Conservation (phyloP, 768 basidiomycete species). For the Phanerodontia chrysosporium region DNA sequence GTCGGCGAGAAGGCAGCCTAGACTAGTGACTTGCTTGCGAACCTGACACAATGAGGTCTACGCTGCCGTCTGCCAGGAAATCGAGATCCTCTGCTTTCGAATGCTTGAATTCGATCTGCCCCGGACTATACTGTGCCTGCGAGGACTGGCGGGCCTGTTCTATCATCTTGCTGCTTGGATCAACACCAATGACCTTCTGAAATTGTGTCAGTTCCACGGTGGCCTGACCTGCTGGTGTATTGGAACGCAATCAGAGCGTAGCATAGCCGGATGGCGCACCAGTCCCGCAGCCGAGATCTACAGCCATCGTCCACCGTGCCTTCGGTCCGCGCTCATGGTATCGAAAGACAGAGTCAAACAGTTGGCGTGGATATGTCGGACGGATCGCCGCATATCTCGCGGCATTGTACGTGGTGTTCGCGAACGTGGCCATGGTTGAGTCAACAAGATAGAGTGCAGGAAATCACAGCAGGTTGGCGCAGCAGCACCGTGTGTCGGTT, state of each 20-base stretch:
- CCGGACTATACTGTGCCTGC: conserved; percentile 15
- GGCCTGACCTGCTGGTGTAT: conserved; percentile 54
- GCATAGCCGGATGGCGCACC: conserved; percentile 38
- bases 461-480: too few species aligned
- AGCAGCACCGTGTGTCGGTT: too few species aligned
- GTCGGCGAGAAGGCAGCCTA: neutral
- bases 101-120: conserved; percentile 32
- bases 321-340: conserved; percentile 43
- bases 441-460: neutral
- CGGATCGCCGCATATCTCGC: conserved; percentile 61
- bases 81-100: conserved; percentile 52
- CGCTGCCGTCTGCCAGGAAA: conserved; percentile 44
- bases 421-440: conserved; percentile 77
- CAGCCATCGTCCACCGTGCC: conserved; percentile 49
- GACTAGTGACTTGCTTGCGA: conserved; percentile 17
- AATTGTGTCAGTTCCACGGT: conserved; percentile 57
- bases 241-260: conserved; percentile 5
- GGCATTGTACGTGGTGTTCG: conserved; percentile 65
- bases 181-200: conserved; percentile 61
- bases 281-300: conserved; percentile 85
- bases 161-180: conserved; percentile 74
- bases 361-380: conserved; percentile 65
- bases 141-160: conserved; percentile 33
- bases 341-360: conserved; percentile 59
- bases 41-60: conserved; percentile 71